Evolutionary conservation across 2,329 filamentous ascomycete genomes (phyloP).

Genomic region (Ceratocystis albifundus): DNA sequence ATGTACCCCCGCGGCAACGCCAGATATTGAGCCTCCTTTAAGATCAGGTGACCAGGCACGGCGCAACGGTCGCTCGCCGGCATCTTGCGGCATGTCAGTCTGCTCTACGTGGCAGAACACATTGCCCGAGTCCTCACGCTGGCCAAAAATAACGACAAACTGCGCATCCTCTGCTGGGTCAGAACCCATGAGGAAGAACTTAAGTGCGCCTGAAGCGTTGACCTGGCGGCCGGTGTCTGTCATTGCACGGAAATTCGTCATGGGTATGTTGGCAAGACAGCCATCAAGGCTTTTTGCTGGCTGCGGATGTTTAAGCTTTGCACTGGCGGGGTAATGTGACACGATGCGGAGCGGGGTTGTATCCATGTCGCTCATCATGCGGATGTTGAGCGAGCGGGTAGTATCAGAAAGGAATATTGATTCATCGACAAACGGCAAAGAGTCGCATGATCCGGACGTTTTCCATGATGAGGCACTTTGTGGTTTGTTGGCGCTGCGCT

Average conservation of each 20-base stretch:
- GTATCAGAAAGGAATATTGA: neutral
- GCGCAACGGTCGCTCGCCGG: slow-evolving; percentile 9
- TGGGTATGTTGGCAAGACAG: slow-evolving; percentile 17
- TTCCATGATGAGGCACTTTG: slow-evolving; percentile 4
- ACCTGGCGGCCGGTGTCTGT: slow-evolving; percentile 15
- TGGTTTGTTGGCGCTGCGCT: slow-evolving; percentile 15
- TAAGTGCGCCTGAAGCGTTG: slow-evolving; percentile 18
- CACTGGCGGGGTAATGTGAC: slow-evolving; percentile 22
- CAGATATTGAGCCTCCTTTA: neutral
- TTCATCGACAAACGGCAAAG: neutral
- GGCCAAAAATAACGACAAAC: slow-evolving; percentile 21
- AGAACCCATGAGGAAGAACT: slow-evolving; percentile 22
- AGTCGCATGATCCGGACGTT: neutral
- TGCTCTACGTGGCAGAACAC: slow-evolving; percentile 19
- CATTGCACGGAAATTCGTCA: slow-evolving; percentile 10
- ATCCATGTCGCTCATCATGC: slow-evolving; percentile 19
- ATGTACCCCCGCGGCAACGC: neutral
- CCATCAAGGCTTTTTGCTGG: slow-evolving; percentile 19
- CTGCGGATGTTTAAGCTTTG: slow-evolving; percentile 19
- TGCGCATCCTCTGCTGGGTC: slow-evolving; percentile 19
- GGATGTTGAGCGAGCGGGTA: slow-evolving; percentile 17
- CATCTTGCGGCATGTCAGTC: slow-evolving; percentile 11
- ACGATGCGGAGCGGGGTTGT: slow-evolving; percentile 19
- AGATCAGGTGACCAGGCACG: slow-evolving; percentile 20
- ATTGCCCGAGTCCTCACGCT: slow-evolving; percentile 12